These are phyloP conservation scores for Waltiozyma sp. DNA, from an alignment of 1,139 yeast species.

Conservation along the genomic window DNA sequence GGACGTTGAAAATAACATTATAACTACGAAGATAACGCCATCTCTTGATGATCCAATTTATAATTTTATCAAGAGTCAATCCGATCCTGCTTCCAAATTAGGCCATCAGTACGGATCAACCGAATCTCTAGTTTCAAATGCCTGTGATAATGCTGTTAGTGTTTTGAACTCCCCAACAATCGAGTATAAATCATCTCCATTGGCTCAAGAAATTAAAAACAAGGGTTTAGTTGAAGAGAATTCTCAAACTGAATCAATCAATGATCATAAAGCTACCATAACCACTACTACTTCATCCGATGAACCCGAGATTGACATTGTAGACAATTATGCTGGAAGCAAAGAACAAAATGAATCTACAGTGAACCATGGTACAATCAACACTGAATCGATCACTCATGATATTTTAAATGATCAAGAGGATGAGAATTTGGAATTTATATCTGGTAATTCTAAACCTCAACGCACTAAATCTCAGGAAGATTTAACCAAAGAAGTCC, in stretches of 20 bases:
- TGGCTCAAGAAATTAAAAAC: constrained; percentile 5
- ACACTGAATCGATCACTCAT: neutral
- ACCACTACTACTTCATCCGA: neutral
- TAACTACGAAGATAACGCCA: constrained; percentile 24
- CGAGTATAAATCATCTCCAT: constrained; percentile 12
- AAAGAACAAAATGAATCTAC: neutral
- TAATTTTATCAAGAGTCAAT: constrained; percentile 2
- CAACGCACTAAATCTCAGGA: too few species aligned
- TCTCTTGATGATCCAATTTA: constrained; percentile 11
- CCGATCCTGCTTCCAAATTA: constrained; percentile 3
- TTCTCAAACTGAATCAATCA: too few species aligned
- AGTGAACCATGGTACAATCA: neutral
- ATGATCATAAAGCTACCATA: too few species aligned
- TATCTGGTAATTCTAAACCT: too few species aligned
- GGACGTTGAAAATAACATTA: constrained; percentile 24
- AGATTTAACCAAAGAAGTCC: too few species aligned
- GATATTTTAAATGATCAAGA: neutral
- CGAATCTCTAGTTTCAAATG: constrained; percentile 6
- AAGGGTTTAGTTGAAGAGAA: constrained; percentile 1
- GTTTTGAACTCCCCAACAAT: neutral
- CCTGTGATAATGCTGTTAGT: neutral
- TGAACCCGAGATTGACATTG: neutral
- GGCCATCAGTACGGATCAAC: constrained; percentile 5
- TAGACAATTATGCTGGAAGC: neutral
- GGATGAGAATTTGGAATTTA: too few species aligned